Evolutionary conservation across 768 basidiomycete genomes (phyloP).

Genomic region (Kwoniella dejecticola): DNA sequence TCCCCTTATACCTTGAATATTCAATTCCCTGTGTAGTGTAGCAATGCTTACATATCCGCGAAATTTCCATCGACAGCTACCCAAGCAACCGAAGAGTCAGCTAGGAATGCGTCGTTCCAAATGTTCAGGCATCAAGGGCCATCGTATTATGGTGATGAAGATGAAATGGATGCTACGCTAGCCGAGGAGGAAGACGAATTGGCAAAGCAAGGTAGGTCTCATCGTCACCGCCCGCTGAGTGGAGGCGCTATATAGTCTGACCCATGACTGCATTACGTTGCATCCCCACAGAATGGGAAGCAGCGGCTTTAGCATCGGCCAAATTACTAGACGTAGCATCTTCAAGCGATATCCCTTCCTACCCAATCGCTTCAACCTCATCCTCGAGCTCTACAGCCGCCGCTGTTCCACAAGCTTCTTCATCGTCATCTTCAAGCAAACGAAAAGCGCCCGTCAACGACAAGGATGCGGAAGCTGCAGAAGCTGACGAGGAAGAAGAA

Average conservation of each 20-base stretch:
- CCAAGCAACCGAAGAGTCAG: slow-evolving; percentile 86
- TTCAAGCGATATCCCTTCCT: slow-evolving; percentile 28
- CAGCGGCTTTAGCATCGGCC: slow-evolving; percentile 26
- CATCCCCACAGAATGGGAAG: slow-evolving; percentile 38
- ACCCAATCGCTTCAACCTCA: slow-evolving; percentile 35
- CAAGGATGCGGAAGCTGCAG: neutral
- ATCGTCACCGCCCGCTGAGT: slow-evolving; percentile 34
- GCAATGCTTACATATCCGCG: neutral
- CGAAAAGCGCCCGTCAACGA: slow-evolving; percentile 3
- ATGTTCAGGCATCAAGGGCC: slow-evolving; percentile 86
- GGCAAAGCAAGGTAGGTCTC: slow-evolving; percentile 65
- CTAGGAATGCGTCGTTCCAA: slow-evolving; percentile 72
- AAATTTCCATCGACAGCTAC: slow-evolving; percentile 31
- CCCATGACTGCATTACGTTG: neutral
- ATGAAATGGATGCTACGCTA: slow-evolving; percentile 72
- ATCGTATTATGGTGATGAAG: slow-evolving; percentile 85
- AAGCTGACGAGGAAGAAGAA: slow-evolving; percentile 55
- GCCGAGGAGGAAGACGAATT: slow-evolving; percentile 70
- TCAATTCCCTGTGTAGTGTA: too few relatives aligned
- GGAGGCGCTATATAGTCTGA: neutral
- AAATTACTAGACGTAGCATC: slow-evolving; percentile 21
- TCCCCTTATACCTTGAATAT: neutral
- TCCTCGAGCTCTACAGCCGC: slow-evolving; percentile 42
- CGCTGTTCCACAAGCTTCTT: slow-evolving; percentile 11
- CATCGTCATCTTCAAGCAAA: slow-evolving; percentile 12